Base-by-base conservation (phyloP, 768 basidiomycete genomes). In the Hemileccinum rubropunctum region DNA sequence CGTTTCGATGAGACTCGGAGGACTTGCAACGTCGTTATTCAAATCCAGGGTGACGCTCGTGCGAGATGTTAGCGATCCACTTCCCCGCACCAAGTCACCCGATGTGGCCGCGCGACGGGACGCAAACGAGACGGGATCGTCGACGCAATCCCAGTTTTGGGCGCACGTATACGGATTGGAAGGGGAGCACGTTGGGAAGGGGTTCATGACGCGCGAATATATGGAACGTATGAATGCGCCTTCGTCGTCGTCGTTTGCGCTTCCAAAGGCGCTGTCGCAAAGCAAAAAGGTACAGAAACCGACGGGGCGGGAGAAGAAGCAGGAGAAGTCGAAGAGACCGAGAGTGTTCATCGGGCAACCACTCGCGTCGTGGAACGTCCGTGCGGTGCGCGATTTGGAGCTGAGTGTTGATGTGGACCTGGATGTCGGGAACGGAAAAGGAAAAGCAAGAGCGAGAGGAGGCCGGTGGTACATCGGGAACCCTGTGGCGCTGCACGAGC, bases 121-220 rank as follows among this genome's bases (percentile, higher is more conserved):
- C 48, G 6, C 40, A 41, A 15, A 49, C 9, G 15, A 23, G 23
- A 23, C 23, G 18, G 17, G 36, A 20, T 32, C 32, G 9, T 36
- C 44, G 2, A 13, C 11, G 7, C 52, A 18, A 7, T 4, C 66
- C 1, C 50, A 42, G n/a, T 70, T 67, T n/a, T 68, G 68, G 68
- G 66, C 68, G 10, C 67, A 68, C 17, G 68, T 70, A 13, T 68
- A 68, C 6, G 64, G 62, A 15, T 35, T 68, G 32, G 58, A 62
- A 41, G 66, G 68, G 1, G 52, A 70, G 4, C 61, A 42, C 1
- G 23, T 68, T 8, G 66, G 68, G 27, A 50, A 50, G 8, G 68
- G 63, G 1, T 67, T 69, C 17, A 53, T 61, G 53, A 43, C 53
- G 30, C 53, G 30, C 17, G 54, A 48, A 6, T 44, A 51, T 0